Evolutionary conservation across 805 yeast species (phyloP).

Genomic region (Torulaspora franciscae): DNA sequence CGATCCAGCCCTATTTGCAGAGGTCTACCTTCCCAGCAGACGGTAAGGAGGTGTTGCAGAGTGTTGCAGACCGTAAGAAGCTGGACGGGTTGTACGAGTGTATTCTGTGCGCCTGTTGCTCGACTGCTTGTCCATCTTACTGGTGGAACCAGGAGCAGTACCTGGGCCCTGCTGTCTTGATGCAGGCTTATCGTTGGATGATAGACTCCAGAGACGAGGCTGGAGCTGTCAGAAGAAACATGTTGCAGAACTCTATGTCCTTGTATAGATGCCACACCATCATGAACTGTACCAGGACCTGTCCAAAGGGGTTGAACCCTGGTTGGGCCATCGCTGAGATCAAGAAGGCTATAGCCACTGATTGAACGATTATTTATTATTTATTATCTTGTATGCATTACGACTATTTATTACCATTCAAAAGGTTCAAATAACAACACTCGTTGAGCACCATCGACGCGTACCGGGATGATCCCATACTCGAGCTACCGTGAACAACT

Average conservation of each 20-base stretch:
- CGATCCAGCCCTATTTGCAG: slow-evolving; percentile 94
- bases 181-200: slow-evolving; percentile 99
- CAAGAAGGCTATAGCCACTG: slow-evolving; percentile 87
- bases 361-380: slow-evolving; percentile 34
- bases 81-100: slow-evolving; percentile 97
- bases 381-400: slow-evolving; percentile 6
- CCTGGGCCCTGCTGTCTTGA: slow-evolving; percentile 95
- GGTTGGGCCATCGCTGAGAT: slow-evolving; percentile 96
- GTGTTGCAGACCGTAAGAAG: slow-evolving; percentile 89
- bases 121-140: slow-evolving; percentile 97
- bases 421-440: slow-evolving; percentile 6
- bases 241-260: slow-evolving; percentile 95
- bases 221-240: slow-evolving; percentile 67
- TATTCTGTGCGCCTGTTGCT: slow-evolving; percentile 97
- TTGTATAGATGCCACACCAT: slow-evolving; percentile 98
- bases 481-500: slow-evolving; percentile 6
- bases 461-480: not conserved
- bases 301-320: slow-evolving; percentile 98
- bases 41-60: slow-evolving; percentile 89
- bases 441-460: not conserved
- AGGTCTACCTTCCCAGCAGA: slow-evolving; percentile 71
- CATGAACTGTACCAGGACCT: slow-evolving; percentile 96
- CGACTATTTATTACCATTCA: slow-evolving; percentile 11
- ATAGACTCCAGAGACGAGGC: slow-evolving; percentile 96
- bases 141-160: slow-evolving; percentile 99